These are phyloP conservation scores for Phylloporus sp. DNA, from an alignment of 1,284 basidiomycete species.

Conservation along the genomic window DNA sequence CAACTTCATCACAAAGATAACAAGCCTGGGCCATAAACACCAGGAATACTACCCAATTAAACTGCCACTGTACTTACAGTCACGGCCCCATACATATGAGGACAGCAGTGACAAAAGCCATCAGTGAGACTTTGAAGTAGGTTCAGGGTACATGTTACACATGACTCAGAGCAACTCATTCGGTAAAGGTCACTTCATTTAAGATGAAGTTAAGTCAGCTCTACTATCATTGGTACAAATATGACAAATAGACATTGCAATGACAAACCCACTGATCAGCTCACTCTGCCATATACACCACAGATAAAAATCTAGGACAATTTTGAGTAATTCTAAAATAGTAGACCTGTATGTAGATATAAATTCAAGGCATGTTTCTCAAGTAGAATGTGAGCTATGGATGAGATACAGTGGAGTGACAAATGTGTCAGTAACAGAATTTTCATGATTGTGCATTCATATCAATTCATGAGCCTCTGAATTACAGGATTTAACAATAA, in stretches of 20 bases:
- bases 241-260: not conserved
- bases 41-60: no score
- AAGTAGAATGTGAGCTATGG: not conserved
- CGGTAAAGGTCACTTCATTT: no score
- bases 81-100: no score
- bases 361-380: not conserved
- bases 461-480: not conserved
- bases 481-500: not conserved
- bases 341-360: not conserved
- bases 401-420: not conserved
- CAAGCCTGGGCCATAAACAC: no score
- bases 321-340: not conserved
- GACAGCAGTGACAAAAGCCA: no score
- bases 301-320: not conserved
- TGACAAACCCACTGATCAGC: not conserved
- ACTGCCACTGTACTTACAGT: no score
- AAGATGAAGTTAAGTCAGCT: no score
- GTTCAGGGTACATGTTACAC: no score
- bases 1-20: no score
- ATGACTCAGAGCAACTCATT: no score
- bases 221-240: not conserved
- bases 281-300: not conserved
- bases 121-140: no score
- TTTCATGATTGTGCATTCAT: not conserved
- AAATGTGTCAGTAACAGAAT: not conserved